phyloP scores from a whole-genome alignment of 768 basidiomycete species.

The Psilocybe subaeruginosa region DNA sequence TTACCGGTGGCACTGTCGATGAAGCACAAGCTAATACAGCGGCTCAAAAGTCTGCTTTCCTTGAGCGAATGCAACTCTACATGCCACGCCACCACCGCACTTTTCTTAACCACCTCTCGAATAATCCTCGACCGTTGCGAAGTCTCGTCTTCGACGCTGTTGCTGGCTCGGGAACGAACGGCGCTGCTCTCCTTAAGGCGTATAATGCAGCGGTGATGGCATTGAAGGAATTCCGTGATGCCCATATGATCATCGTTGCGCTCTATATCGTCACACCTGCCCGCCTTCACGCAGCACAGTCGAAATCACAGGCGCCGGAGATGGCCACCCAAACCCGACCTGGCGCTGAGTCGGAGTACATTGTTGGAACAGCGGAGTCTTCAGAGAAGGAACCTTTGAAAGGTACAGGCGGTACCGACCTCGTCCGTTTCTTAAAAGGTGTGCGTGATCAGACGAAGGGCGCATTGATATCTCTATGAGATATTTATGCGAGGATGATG shows the following conservation, averaged over 20 bases:
- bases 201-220: constrained; percentile 70
- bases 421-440: constrained; percentile 76
- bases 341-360: constrained; percentile 5
- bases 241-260: constrained; percentile 76
- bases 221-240: constrained; percentile 74
- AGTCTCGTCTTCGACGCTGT: constrained; percentile 42
- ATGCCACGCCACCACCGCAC: constrained; percentile 83
- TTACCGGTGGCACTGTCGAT: constrained; percentile 16
- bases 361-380: neutral
- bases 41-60: constrained; percentile 42
- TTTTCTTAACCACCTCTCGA: constrained; percentile 71
- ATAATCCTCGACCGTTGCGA: constrained; percentile 64
- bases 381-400: constrained; percentile 16
- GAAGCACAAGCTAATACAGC: neutral
- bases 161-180: constrained; percentile 13
- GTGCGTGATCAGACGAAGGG: constrained; percentile 68
- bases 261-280: constrained; percentile 80
- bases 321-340: neutral
- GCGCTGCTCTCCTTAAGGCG: constrained; percentile 43
- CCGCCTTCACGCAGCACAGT: neutral
- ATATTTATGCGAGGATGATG: neutral
- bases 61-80: constrained; percentile 76
- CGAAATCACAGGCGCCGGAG: neutral
- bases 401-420: constrained; percentile 75
- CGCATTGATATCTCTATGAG: constrained; percentile 22